Evolutionary conservation across 2,329 filamentous ascomycete species (phyloP), one percentile per base, ranked within the genome.

Genomic region (Plenodomus tracheiphilus): DNA sequence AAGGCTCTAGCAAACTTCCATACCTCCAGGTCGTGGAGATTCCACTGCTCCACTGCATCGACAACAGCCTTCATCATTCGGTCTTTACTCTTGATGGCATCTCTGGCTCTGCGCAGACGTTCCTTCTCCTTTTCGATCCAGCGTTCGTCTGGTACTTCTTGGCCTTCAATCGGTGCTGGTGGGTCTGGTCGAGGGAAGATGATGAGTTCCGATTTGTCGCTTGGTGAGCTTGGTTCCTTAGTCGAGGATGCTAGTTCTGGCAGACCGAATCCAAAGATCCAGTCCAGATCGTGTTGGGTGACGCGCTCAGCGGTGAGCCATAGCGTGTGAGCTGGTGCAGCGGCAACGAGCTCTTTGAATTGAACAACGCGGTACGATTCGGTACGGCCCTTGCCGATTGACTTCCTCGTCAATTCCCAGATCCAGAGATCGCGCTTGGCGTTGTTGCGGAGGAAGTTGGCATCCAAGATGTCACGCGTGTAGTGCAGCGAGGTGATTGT

Each of bases 181-280:
- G 61, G 72, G 54, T 47, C 65, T 4, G 81, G 80, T 47, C 79
- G 75, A 2, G 68, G 68, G 43, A 66, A 70, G 22, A 69, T 49
- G 49, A 63, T 66, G 38, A 79, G 77, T 61, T 86, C 81, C 2
- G 83, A 81, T 1, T 81, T 80, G 0, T 83, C 81, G 5, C 83
- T 79, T 0, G 84, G 82, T 1, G 83, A 81, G 58, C 80, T 76
- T 13, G 81, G 81, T 53, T 81, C 80, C 39, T 79, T 81, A 21
- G 79, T 76, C 35, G 79, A 72, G 3, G 81, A 77, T 10, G 76
- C 74, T 17, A 77, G 74, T 39, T 79, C 78, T 1, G 92, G 89
- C 9, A 97, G 80, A 13, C 80, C 77, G 72, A 97, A 97, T 45
- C 93, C 94, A 68, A 97, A 90, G 59, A 87, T 82, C 91, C 91